A percentile compares a stretch with the other conserved stretches of the same genome.
Conservation (phyloP, 1,284 basidiomycete species). For the Irpex sp. region DNA sequence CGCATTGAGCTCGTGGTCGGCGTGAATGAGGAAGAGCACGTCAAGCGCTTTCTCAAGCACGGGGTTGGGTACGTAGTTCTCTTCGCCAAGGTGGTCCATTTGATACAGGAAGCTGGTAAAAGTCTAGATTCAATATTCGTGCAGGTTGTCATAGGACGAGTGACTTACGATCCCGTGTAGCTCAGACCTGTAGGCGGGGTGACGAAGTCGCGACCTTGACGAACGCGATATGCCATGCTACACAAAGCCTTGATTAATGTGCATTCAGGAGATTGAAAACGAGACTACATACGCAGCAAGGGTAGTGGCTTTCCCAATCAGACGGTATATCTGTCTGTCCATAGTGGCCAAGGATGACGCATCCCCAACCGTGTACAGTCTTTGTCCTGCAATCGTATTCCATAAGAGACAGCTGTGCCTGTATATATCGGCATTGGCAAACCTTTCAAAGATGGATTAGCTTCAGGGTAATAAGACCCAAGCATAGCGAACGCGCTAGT, state of each 20-base stretch:
- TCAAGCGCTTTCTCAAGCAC: constrained; percentile 82
- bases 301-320: constrained; percentile 84
- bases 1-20: constrained; percentile 85
- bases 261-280: neutral
- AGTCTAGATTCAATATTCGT: no score
- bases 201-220: constrained; percentile 86
- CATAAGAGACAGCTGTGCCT: neutral
- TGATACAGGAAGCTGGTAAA: constrained; percentile 72
- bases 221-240: constrained; percentile 84
- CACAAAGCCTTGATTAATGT: neutral
- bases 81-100: constrained; percentile 75
- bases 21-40: constrained; percentile 80
- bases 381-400: constrained; percentile 53
- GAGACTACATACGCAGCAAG: constrained; percentile 63
- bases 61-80: constrained; percentile 73
- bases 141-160: neutral
- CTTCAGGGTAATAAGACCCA: constrained; percentile 79
- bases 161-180: constrained; percentile 74
- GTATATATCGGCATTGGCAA: constrained; percentile 6
- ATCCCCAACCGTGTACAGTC: constrained; percentile 67
- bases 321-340: constrained; percentile 86
- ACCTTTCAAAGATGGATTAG: constrained; percentile 76
- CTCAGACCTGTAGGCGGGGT: constrained; percentile 74
- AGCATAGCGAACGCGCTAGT: constrained; percentile 81
- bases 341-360: constrained; percentile 63